phyloP scores from a whole-genome alignment of 306 rosid genomes.

The Carpinus fangiana region DNA sequence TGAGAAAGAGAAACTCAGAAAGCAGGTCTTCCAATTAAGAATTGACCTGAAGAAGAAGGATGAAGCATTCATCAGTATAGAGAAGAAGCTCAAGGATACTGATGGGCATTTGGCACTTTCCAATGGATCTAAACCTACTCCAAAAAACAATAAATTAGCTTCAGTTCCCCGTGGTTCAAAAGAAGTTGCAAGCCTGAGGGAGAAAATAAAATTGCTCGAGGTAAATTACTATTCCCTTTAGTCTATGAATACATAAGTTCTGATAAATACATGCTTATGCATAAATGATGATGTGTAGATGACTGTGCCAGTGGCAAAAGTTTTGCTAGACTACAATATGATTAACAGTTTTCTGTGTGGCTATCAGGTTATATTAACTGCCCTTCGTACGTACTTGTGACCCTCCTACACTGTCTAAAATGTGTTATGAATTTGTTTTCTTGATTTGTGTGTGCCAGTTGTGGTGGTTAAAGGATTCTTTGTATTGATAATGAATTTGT shows the following conservation, averaged over 20 bases:
- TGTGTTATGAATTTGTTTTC: background rate
- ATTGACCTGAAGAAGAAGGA: slow-evolving; percentile 69
- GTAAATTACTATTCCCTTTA: slow-evolving; percentile 42
- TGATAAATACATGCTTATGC: slow-evolving; percentile 3
- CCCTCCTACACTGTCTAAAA: background rate
- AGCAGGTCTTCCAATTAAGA: slow-evolving; percentile 62
- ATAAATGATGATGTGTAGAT: background rate
- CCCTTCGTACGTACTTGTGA: background rate
- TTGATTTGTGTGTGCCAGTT: slow-evolving; percentile 10
- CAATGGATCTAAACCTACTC: slow-evolving; percentile 45
- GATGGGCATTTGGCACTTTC: slow-evolving; percentile 40
- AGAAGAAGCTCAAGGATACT: slow-evolving; percentile 64
- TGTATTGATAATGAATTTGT: slow-evolving; percentile 16
- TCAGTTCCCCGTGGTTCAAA: slow-evolving; percentile 47
- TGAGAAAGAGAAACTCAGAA: slow-evolving; percentile 72
- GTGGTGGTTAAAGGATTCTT: slow-evolving; percentile 2
- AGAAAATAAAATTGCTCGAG: slow-evolving; percentile 79
- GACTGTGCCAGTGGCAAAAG: background rate
- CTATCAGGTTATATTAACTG: background rate
- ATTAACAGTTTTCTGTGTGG: background rate
- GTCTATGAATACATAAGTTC: slow-evolving; percentile 11
- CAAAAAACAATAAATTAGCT: slow-evolving; percentile 43
- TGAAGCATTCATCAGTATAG: slow-evolving; percentile 46
- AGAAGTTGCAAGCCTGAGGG: slow-evolving; percentile 68
- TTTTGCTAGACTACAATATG: slow-evolving; percentile 5